Evolutionary conservation across 805 yeast genomes (phyloP), one percentile per base, ranked within the genome.

Genomic region (Zygosaccharomyces kombuchaensis): DNA sequence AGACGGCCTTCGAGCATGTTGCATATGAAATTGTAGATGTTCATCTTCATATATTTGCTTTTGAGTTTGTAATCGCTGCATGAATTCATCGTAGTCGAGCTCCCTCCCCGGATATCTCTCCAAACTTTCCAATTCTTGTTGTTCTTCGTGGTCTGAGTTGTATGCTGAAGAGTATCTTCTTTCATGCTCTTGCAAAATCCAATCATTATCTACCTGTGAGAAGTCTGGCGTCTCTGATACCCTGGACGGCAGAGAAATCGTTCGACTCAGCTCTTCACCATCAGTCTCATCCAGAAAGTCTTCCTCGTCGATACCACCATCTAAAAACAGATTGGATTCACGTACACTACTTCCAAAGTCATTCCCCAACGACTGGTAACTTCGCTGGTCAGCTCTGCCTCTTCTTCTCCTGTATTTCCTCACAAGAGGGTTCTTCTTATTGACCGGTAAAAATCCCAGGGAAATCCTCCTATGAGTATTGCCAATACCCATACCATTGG

Each of bases 401-500:
- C 55, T 53, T 32, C 57, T 53, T 17, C 50, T 52, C n/a, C 53
- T 49, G 46, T 57, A 61, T 47, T 63, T 63, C 16, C 59, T 48
- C 14, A 71, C 69, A 41, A 71, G 51, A 4, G 74, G 73, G n/a
- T 70, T 68, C 52, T 65, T 64, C 25, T 70, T 71, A 38, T 71
- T 64, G 2, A 73, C 73, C 5, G 71, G 70, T 4, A 69, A 58
- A 48, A 71, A 70, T 4, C 65, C 66, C 13, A 70, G 49, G 3
- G 70, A 60, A 29, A 69, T 60, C 44, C 69, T 65, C 47, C 73
- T 54, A 39, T 68, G 73, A 3, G 70, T 63, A 50, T 64, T 70
- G 5, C 68, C 72, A 39, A 70, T 67, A 46, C 74, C 74, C 55
- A 69, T 64, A 39, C 74, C 74, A 46, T 65, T 63, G 6, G 73